Conservation (phyloP, 2,329 filamentous ascomycete species). For the Botrytis byssoidea region DNA sequence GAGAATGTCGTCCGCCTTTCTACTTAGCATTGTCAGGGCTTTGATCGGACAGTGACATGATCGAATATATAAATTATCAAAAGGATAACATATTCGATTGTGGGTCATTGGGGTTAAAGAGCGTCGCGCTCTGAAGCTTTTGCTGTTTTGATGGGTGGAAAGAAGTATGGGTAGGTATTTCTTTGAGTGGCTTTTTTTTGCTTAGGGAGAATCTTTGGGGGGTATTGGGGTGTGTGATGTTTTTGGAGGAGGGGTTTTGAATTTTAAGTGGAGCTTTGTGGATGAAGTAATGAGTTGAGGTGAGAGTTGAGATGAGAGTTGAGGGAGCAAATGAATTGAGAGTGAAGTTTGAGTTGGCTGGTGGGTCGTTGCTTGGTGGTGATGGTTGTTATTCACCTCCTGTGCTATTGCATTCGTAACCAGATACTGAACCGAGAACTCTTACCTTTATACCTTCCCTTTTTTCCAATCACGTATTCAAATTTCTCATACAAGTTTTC, state of each 20-base stretch:
- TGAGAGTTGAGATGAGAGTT: neutral
- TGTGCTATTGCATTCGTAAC: neutral
- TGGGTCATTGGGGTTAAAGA: neutral
- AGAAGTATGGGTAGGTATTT: neutral
- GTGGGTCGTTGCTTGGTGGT: neutral
- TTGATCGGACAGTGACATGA: neutral
- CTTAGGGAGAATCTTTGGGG: neutral
- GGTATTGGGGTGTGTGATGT: neutral
- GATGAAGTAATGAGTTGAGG: neutral
- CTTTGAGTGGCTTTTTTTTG: neutral
- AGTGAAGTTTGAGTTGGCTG: neutral
- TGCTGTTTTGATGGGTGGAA: neutral
- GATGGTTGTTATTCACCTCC: neutral
- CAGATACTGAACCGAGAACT: neutral
- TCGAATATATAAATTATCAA: neutral
- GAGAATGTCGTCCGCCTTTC: neutral
- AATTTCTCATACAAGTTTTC: neutral
- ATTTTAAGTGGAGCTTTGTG: neutral
- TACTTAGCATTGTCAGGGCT: neutral
- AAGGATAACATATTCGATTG: neutral
- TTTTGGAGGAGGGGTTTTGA: neutral
- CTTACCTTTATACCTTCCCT: neutral
- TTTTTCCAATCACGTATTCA: neutral
- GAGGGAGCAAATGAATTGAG: neutral
- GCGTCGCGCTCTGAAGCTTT: neutral